These are phyloP conservation scores for Erucastrum elatum DNA, from an alignment of 345 rosid genomes.

Conservation along the genomic window DNA sequence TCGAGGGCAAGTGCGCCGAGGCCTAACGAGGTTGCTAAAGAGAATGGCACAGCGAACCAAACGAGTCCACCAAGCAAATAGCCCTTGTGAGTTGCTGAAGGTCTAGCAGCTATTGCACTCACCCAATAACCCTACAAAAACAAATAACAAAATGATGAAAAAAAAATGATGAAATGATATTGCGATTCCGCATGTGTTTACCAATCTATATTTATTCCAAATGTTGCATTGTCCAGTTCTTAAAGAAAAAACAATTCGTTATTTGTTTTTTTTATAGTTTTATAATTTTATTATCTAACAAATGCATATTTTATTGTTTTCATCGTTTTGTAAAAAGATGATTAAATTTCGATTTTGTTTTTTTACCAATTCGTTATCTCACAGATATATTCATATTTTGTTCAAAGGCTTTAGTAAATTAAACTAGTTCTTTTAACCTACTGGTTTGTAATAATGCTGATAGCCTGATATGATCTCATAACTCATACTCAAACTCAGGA, in stretches of 20 bases:
- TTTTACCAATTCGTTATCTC: not conserved
- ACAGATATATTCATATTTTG: not conserved
- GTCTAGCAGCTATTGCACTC: conserved; percentile 94
- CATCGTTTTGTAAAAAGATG: not conserved
- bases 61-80: conserved; percentile 87
- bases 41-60: conserved; percentile 96
- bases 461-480: not conserved
- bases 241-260: not conserved
- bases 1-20: conserved; percentile 92
- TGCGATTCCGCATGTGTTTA: not conserved
- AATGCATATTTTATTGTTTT: too few species aligned
- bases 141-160: not conserved
- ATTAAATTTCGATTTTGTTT: not conserved
- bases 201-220: not conserved
- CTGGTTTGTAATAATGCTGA: not conserved
- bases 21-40: conserved; percentile 92
- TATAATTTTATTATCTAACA: not conserved
- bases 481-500: not conserved
- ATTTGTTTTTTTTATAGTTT: not conserved
- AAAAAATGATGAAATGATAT: not conserved
- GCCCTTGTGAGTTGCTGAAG: conserved; percentile 91
- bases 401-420: not conserved
- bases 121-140: conserved; percentile 84
- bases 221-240: not conserved
- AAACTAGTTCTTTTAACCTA: not conserved